A percentile compares a stretch with the other conserved stretches of the same genome.
Conservation (phyloP, 768 basidiomycete species). For the Clavaria fumosa region DNA sequence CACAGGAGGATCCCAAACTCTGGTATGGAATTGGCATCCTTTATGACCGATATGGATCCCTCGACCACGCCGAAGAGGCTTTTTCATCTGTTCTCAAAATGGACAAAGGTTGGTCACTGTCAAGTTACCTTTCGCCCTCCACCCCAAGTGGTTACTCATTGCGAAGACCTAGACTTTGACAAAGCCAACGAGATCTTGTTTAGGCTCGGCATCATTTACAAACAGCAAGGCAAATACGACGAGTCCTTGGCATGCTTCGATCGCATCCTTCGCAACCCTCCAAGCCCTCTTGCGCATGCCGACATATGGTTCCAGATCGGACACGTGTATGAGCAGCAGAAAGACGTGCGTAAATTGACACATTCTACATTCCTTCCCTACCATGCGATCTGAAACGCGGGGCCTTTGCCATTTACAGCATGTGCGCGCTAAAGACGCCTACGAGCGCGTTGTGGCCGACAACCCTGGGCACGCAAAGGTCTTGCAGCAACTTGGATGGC, state of each 20-base stretch:
- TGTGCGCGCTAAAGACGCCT: constrained; percentile 81
- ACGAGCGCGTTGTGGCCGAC: constrained; percentile 86
- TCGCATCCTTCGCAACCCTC: constrained; percentile 90
- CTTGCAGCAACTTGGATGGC: constrained; percentile 93
- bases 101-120: constrained; percentile 67
- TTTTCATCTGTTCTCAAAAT: constrained; percentile 92
- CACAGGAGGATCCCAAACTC: constrained; percentile 85
- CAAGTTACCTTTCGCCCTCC: neutral
- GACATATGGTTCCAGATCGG: constrained; percentile 99
- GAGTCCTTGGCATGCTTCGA: constrained; percentile 88
- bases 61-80: constrained; percentile 98
- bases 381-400: too few species aligned
- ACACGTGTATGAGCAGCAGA: constrained; percentile 94
- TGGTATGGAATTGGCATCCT: constrained; percentile 99
- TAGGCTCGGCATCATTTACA: constrained; percentile 97
- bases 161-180: constrained; percentile 68
- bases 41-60: constrained; percentile 94
- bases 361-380: constrained; percentile 2
- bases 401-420: constrained; percentile 34
- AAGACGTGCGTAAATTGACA: constrained; percentile 46
- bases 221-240: constrained; percentile 90
- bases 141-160: constrained; percentile 16
- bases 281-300: constrained; percentile 86
- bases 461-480: constrained; percentile 95
- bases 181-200: constrained; percentile 98